Percentiles rank a stretch among this genome's conserved stretches.
phyloP scores from a whole-genome alignment of 2,329 filamentous ascomycete species.

The Nothopassalora personata region DNA sequence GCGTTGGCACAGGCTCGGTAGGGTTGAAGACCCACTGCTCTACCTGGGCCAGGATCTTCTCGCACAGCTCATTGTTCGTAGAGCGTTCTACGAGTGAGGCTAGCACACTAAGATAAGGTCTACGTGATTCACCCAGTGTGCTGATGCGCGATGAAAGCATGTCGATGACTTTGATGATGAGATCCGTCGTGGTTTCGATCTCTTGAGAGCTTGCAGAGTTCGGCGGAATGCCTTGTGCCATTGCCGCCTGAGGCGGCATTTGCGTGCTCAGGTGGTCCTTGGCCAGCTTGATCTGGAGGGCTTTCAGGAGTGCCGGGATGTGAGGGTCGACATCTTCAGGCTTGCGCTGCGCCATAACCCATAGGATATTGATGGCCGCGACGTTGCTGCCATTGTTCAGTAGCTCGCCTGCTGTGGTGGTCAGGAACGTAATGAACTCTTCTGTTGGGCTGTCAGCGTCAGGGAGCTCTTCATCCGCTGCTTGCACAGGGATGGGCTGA shows the following conservation, averaged over 20 bases:
- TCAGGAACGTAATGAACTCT: conserved; percentile 80
- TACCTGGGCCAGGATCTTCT: conserved; percentile 89
- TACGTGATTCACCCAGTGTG: conserved; percentile 78
- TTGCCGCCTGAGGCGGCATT: conserved; percentile 52
- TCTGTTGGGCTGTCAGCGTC: conserved; percentile 72
- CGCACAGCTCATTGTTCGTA: conserved; percentile 76
- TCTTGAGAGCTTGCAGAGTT: conserved; percentile 64
- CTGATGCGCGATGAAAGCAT: conserved; percentile 90
- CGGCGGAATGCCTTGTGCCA: conserved; percentile 36
- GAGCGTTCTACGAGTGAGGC: conserved; percentile 95
- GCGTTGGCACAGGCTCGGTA: conserved; percentile 88
- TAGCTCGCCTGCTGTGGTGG: conserved; percentile 79
- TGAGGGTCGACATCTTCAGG: conserved; percentile 86
- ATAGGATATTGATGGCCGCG: conserved; percentile 86
- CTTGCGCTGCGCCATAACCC: conserved; percentile 81
- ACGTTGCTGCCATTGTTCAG: conserved; percentile 70
- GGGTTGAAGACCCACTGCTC: conserved; percentile 95
- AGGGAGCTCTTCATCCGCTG: conserved; percentile 61
- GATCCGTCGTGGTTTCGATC: conserved; percentile 76
- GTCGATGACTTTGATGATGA: conserved; percentile 94
- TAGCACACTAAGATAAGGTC: conserved; percentile 91
- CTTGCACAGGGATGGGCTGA: conserved; percentile 77
- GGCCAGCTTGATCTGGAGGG: conserved; percentile 82
- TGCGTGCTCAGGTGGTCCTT: conserved; percentile 84
- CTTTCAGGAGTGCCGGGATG: conserved; percentile 84